phyloP scores from a whole-genome alignment of 306 rosid species.

The Cucurbita moschata region DNA sequence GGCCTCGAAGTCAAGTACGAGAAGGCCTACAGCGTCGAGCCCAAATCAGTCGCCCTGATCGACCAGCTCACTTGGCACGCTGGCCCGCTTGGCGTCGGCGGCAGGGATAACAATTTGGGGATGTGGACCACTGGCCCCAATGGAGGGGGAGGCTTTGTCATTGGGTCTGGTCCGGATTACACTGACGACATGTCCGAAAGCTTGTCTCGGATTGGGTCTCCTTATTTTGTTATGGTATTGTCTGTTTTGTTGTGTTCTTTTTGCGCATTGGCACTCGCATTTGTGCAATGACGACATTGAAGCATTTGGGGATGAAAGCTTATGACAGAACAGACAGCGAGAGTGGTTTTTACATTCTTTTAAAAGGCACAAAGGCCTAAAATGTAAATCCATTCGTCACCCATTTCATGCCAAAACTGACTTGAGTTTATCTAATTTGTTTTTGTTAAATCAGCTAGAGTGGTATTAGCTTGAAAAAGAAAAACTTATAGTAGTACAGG shows the following conservation, averaged over 20 bases:
- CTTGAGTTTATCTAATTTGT: neutral
- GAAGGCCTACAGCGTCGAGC: conserved; percentile 64
- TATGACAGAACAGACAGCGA: neutral
- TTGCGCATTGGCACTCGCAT: neutral
- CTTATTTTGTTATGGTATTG: neutral
- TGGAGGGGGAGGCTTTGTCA: conserved; percentile 5
- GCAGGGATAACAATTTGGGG: conserved; percentile 60
- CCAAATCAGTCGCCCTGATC: conserved; percentile 47
- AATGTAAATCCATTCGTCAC: neutral
- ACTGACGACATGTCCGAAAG: conserved; percentile 44
- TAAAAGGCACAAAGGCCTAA: neutral
- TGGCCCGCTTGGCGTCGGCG: conserved; percentile 70
- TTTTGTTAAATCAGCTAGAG: neutral
- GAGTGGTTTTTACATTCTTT: neutral
- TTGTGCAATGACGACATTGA: neutral
- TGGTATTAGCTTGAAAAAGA: neutral
- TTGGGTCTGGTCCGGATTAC: conserved; percentile 27
- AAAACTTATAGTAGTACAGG: too few species aligned
- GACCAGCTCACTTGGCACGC: conserved; percentile 49
- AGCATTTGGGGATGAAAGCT: too few species aligned
- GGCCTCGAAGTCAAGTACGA: conserved; percentile 29
- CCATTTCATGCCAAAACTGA: neutral
- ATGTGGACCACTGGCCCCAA: conserved; percentile 41
- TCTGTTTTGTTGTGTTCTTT: conserved; percentile 10
- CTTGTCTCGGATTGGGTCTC: too few species aligned